Conservation (phyloP, 1,284 basidiomycete species). For the Ceratobasidium sp. region DNA sequence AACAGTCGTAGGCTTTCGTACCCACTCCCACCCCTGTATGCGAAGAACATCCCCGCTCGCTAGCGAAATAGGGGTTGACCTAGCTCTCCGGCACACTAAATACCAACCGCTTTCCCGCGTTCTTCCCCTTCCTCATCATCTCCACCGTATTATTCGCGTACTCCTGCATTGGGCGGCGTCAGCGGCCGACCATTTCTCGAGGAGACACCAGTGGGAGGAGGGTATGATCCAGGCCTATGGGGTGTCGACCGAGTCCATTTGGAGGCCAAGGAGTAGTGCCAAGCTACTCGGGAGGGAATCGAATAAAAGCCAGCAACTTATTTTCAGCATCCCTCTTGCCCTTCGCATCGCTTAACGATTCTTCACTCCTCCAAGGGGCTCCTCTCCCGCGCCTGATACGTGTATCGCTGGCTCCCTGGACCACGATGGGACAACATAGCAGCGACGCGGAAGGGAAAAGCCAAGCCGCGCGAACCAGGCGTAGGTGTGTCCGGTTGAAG, state of each 20-base stretch:
- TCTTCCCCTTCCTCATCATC: constrained; percentile 13
- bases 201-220: no score
- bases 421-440: constrained; percentile 16
- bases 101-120: constrained; percentile 30
- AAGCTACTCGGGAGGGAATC: no score
- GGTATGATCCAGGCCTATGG: no score
- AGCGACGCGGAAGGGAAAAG: constrained; percentile 26
- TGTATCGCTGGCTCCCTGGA: neutral
- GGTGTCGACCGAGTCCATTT: no score
- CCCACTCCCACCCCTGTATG: no score
- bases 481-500: no score
- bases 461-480: neutral
- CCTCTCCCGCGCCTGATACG: constrained; percentile 12
- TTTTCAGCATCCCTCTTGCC: neutral
- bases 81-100: constrained; percentile 12
- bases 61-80: no score
- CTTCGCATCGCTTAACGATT: neutral
- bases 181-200: no score
- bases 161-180: constrained; percentile 16
- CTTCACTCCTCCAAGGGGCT: neutral
- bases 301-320: no score
- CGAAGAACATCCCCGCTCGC: no score
- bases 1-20: no score
- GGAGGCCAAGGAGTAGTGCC: no score
- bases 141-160: constrained; percentile 22